These are phyloP conservation scores for Capsicum rhomboideum DNA, from an alignment of 257 asterid species.

Conservation along the genomic window DNA sequence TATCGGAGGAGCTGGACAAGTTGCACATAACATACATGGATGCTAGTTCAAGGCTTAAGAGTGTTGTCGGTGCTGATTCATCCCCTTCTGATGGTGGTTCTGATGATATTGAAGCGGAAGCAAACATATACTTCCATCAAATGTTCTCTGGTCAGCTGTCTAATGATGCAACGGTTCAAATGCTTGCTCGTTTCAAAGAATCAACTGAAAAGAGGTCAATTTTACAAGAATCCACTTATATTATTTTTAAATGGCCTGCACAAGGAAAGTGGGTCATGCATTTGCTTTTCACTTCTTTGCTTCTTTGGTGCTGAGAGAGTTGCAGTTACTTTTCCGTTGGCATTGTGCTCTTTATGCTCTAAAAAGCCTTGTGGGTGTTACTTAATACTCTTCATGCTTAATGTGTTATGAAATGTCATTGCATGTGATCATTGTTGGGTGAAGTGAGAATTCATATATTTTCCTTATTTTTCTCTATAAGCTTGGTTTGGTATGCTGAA, in stretches of 20 bases:
- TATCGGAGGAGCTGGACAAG: conserved; percentile 69
- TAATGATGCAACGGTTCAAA: conserved; percentile 62
- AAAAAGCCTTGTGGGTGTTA: not conserved
- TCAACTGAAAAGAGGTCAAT: conserved; percentile 65
- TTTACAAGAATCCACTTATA: not conserved
- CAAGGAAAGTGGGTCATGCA: not conserved
- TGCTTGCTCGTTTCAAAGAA: conserved; percentile 83
- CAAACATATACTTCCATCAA: conserved; percentile 76
- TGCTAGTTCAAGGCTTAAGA: conserved; percentile 43
- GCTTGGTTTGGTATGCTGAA: not conserved
- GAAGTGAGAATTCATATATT: not conserved
- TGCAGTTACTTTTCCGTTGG: not conserved
- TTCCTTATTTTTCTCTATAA: not conserved
- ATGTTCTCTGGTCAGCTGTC: conserved; percentile 78
- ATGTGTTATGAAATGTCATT: not conserved
- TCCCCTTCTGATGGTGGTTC: conserved; percentile 48
- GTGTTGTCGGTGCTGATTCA: conserved; percentile 43
- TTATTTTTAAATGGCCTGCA: not conserved
- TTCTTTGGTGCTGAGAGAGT: not conserved
- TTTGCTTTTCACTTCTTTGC: not conserved
- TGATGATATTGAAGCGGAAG: conserved; percentile 78
- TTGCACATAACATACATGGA: conserved; percentile 46
- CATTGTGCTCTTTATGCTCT: not conserved
- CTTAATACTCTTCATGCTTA: not conserved
- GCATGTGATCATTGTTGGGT: not conserved